Percentiles rank a stretch among this genome's conserved stretches.
Conservation (phyloP, 2,329 filamentous ascomycete species). For the Pestalotiopsis sp. region DNA sequence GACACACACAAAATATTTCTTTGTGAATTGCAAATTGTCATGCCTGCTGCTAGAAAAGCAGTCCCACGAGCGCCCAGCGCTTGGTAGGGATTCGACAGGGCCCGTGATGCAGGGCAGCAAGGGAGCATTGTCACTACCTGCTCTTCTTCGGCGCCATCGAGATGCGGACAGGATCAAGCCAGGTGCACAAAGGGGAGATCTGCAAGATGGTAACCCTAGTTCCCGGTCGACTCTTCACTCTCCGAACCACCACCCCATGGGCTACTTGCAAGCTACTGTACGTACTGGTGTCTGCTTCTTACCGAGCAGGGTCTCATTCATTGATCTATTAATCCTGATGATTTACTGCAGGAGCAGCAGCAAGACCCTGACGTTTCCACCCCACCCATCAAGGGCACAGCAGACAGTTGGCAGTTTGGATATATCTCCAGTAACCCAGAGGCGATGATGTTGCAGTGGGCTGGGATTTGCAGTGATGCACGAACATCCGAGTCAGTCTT, state of each 20-base stretch:
- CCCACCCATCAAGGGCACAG: neutral
- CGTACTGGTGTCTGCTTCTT: neutral
- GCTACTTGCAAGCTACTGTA: neutral
- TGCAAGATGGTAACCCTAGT: slow-evolving; percentile 6
- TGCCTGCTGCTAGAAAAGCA: neutral
- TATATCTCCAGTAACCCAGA: neutral
- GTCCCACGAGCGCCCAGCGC: neutral
- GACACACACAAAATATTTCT: neutral
- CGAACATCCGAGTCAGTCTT: too few relatives aligned
- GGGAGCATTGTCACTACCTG: neutral
- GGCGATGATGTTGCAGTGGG: neutral
- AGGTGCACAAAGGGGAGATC: slow-evolving; percentile 4
- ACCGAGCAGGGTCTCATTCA: neutral
- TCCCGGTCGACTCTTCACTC: slow-evolving; percentile 5
- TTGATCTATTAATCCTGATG: neutral
- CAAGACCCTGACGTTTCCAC: neutral
- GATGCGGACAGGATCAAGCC: neutral
- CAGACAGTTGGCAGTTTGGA: neutral
- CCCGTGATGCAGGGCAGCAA: neutral
- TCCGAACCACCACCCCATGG: neutral
- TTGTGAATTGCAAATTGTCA: slow-evolving; percentile 3
- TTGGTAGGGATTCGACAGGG: neutral
- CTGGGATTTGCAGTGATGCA: neutral
- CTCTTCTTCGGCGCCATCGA: neutral
- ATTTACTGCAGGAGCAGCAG: neutral